phyloP scores from a whole-genome alignment of 495 filamentous ascomycete genomes.

The Daldinia decipiens region DNA sequence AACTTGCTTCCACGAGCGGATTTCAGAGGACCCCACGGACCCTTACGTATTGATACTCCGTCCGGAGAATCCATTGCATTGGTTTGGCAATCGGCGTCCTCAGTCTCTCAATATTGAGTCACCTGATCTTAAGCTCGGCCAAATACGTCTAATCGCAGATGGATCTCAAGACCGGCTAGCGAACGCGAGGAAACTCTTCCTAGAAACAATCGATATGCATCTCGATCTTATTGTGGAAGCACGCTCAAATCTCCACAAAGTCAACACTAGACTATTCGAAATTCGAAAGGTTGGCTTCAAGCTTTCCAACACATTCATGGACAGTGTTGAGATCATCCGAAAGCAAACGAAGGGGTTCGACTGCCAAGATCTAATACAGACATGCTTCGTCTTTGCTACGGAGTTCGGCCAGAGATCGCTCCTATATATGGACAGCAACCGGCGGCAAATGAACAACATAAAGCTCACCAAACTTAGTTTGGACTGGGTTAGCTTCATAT shows the following conservation, averaged over 20 bases:
- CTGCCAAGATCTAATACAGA: conserved; percentile 95
- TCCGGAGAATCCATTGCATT: conserved; percentile 79
- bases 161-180: conserved; percentile 82
- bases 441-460: conserved; percentile 94
- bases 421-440: conserved; percentile 90
- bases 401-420: conserved; percentile 96
- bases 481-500: conserved; percentile 98
- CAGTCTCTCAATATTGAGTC: conserved; percentile 78
- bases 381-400: conserved; percentile 98
- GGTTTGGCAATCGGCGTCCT: conserved; percentile 82
- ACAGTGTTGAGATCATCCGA: conserved; percentile 92
- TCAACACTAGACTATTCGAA: conserved; percentile 89
- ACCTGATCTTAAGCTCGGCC: conserved; percentile 85
- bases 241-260: conserved; percentile 89
- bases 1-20: conserved; percentile 85
- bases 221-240: conserved; percentile 91
- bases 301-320: conserved; percentile 98
- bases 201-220: conserved; percentile 78
- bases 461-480: conserved; percentile 91
- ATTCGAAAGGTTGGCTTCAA: conserved; percentile 97
- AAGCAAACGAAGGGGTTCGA: conserved; percentile 84
- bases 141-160: conserved; percentile 89
- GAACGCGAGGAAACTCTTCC: conserved; percentile 79
- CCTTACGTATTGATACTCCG: conserved; percentile 88
- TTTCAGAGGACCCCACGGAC: conserved; percentile 73